Base-by-base conservation (phyloP, 345 rosid genomes). In the Acer campestre region DNA sequence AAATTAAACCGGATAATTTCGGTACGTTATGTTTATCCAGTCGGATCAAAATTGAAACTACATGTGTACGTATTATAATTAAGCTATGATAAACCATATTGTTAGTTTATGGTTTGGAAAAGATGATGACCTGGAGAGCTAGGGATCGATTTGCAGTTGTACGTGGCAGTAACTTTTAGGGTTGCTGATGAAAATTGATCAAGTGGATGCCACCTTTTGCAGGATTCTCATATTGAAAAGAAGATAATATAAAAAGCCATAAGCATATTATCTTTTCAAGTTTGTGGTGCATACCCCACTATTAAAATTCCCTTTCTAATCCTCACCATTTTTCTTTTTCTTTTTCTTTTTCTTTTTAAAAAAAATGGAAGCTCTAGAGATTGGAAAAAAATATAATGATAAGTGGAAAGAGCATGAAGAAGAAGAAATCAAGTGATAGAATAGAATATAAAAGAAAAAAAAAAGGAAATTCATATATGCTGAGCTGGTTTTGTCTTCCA, bases 231-330 rank as follows among this genome's bases (percentile, higher is more conserved):
- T 7, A 9, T 72, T 62, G 38, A 14, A 38, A 59, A 61, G 31
- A 31, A 51, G 13, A 29, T n/a, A 17, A 56, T 56, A 56, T 20
- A 75, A 65, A 75, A 75, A 53, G 17, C n/a, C 29, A 8, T 51
- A 22, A 75, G 78, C 64, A 75, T 75, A 53, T 65, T 44, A 65
- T 75, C 63, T 59, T 59, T 59, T 58, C 46, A 17, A 75, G 71
- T 66, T 65, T 13, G 77, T 29, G 63, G 77, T 27, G 70, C 68
- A 40, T 29, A 22, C 27, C 62, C 78, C 71, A 65, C 71, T 3
- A 20, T 11, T 18, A 59, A 70, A 73, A 42, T 73, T 23, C 67
- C 38, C 20, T 61, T 7, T 11, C 67, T 12, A 56, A 71, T 22
- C 49, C 16, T 1, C 10, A 53, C 53, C 53, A 17, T 29, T 53